Base-by-base conservation (phyloP, 169 alveolate species). In the Cyclospora cayetanensis region DNA sequence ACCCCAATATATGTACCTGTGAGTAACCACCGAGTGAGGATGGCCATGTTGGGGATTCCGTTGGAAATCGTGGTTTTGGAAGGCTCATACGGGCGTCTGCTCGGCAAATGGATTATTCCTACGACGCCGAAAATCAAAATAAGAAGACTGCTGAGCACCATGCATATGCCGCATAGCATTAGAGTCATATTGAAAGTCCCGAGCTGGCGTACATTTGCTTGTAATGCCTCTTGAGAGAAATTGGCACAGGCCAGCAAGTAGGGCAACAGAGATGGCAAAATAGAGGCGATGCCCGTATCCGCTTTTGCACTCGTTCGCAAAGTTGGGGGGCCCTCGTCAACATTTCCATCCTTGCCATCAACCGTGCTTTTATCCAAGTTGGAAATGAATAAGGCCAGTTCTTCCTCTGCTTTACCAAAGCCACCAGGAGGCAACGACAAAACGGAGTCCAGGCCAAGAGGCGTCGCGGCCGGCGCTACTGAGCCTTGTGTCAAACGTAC, bases 171-270 rank as follows among this genome's bases (percentile, higher is more conserved):
- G 89, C 89, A 80, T 20, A 50, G 18, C 89, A 80, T 80, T 25
- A 80, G 35, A 70, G 31, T 29, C 34, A 80, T 31, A 52, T 80
- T 80, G 25, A 80, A 80, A 31, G 89, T 80, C 52, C 89, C 39
- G 55, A 80, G 55, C 89, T 80, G 89, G 70, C 89, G 70, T 35
- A 80, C 89, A 52, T 74, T 80, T n/a, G 89, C 89, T 29, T 50
- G 89, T 46, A 53, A 80, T 2, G 76, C 89, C 15, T 80, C 89
- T 18, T 50, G 76, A 29, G 89, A 80, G 52, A 80, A 80, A 0
- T 46, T 39, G 4, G 89, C 89, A 29, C 50, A 80, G 27, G 89
- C 89, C 25, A 25, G 74, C 74, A 80, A 25, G 53, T 80, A 80
- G 2, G 89, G 89, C 20, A 80, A 35, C 22, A 80, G 31, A 50